These are phyloP conservation scores for Xylona heveae DNA, from an alignment of 495 filamentous ascomycete genomes.

Conservation along the genomic window DNA sequence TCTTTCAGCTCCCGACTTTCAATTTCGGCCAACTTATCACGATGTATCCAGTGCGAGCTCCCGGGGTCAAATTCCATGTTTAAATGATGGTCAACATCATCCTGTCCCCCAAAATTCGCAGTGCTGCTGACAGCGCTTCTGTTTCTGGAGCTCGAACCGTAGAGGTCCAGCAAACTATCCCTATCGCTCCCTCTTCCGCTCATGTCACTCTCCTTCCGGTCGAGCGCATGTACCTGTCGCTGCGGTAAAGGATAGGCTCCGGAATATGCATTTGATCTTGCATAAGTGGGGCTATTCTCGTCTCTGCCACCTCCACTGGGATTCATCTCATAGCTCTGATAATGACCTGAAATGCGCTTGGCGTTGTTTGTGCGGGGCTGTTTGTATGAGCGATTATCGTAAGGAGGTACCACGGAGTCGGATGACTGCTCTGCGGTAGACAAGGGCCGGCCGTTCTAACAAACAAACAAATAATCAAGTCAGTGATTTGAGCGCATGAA, in stretches of 20 bases:
- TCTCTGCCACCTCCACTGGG: too few species aligned
- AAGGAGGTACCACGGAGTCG: too few species aligned
- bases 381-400: too few species aligned
- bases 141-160: constrained; percentile 14
- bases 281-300: too few species aligned
- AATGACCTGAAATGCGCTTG: too few species aligned
- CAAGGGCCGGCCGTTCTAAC: too few species aligned
- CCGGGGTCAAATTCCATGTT: too few species aligned
- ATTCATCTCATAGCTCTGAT: too few species aligned
- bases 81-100: constrained; percentile 21
- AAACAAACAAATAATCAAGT: too few species aligned
- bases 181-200: constrained; percentile 32
- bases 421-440: too few species aligned
- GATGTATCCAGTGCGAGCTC: constrained; percentile 76
- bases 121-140: constrained; percentile 8
- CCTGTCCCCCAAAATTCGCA: constrained; percentile 7
- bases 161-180: constrained; percentile 33
- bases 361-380: too few species aligned
- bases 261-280: constrained; percentile 3
- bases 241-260: constrained; percentile 4
- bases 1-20: constrained; percentile 84
- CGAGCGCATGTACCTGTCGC: constrained; percentile 12
- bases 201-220: constrained; percentile 21
- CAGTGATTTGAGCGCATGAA: too few species aligned
- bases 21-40: constrained; percentile 85